Conservation (phyloP, 148 eudicot genomes). For the Rhododendron griersonianum region DNA sequence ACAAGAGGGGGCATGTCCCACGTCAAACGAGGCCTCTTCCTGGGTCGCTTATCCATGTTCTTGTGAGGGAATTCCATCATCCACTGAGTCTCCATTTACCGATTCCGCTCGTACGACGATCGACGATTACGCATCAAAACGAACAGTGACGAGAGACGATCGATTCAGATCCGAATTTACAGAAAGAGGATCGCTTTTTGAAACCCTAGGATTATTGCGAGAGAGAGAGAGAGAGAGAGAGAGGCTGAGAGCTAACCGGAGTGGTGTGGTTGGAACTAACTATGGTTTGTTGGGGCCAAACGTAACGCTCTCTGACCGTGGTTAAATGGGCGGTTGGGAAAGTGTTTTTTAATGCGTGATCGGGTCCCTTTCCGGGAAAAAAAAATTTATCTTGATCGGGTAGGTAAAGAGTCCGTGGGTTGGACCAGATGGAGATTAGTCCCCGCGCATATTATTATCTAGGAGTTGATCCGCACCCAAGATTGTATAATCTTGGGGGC, state of each 20-base stretch:
- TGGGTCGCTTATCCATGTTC: slow-evolving; percentile 55
- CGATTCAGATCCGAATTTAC: neutral
- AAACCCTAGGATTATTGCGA: slow-evolving; percentile 2
- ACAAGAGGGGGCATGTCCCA: slow-evolving; percentile 50
- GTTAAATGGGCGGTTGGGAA: neutral
- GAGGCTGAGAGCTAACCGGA: neutral
- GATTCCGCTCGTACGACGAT: neutral
- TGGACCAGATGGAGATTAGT: too few relatives aligned
- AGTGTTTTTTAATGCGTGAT: neutral
- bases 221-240: neutral
- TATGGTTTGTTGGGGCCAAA: neutral
- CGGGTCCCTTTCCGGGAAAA: neutral
- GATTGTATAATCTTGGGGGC: too few relatives aligned
- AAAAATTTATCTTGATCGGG: too few relatives aligned
- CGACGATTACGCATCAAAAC: neutral
- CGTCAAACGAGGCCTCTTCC: slow-evolving; percentile 55
- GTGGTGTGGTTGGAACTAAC: slow-evolving; percentile 5
- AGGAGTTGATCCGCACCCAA: too few relatives aligned
- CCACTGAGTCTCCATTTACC: slow-evolving; percentile 51
- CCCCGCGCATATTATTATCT: too few relatives aligned
- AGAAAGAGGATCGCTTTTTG: neutral
- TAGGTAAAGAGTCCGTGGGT: too few relatives aligned
- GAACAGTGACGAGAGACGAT: neutral
- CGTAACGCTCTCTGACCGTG: neutral
- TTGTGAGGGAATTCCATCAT: slow-evolving; percentile 47